Evolutionary conservation across 139 green algal genomes (phyloP).

Genomic region (Desmodesmus armatus): DNA sequence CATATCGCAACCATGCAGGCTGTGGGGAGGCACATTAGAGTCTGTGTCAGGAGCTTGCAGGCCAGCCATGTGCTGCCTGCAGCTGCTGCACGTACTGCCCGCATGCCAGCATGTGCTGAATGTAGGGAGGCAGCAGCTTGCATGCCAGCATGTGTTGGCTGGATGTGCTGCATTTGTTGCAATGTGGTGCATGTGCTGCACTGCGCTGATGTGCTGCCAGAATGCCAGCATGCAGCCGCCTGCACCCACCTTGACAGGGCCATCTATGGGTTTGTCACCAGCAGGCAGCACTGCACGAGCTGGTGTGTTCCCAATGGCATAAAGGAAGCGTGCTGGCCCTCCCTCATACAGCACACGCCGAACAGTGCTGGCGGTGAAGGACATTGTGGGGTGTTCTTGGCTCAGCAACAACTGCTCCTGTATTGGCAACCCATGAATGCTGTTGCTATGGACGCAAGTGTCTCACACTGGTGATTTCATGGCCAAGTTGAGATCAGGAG

Average conservation of each 20-base stretch:
- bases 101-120: neutral
- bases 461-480: too few relatives aligned
- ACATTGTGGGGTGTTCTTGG: too few relatives aligned
- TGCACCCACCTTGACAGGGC: neutral
- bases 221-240: neutral
- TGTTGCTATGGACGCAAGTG: too few relatives aligned
- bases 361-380: neutral
- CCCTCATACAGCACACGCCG: neutral
- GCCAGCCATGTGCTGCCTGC: too few relatives aligned
- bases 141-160: neutral
- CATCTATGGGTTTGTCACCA: neutral
- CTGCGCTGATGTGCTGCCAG: neutral
- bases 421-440: too few relatives aligned
- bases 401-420: too few relatives aligned
- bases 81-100: neutral
- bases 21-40: too few relatives aligned
- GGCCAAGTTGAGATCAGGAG: too few relatives aligned
- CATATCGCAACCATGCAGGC: too few relatives aligned
- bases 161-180: neutral
- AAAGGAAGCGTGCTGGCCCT: neutral
- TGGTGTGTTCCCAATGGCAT: conserved; percentile 25
- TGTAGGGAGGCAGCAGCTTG: neutral
- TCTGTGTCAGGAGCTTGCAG: too few relatives aligned
- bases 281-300: conserved; percentile 6
- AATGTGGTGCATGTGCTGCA: neutral